Conservation (phyloP, 2,329 filamentous ascomycete genomes). For the Cordyceps cicadae region DNA sequence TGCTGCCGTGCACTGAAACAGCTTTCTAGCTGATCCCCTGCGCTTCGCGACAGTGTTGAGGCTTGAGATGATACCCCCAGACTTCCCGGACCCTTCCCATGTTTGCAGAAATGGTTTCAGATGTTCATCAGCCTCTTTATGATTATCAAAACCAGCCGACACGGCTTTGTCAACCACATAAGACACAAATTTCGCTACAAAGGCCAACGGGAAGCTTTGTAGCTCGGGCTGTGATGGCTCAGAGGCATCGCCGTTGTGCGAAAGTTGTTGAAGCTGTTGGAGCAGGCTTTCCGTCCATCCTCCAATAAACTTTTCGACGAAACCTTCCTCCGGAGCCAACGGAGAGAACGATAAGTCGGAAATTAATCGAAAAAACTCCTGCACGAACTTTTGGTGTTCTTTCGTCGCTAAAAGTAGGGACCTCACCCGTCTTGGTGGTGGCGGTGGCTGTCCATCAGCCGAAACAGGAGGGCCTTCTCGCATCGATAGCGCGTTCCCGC, state of each 20-base stretch:
- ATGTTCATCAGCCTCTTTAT: not conserved
- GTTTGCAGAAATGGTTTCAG: not conserved
- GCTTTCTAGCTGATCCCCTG: not conserved
- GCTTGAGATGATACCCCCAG: not conserved
- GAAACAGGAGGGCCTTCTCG: not conserved
- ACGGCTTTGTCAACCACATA: not conserved
- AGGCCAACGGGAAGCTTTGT: not conserved
- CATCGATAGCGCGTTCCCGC: not conserved
- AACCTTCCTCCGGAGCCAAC: not conserved
- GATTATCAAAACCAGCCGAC: not conserved
- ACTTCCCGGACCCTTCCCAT: not conserved
- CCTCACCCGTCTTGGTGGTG: not conserved
- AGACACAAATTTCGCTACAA: not conserved
- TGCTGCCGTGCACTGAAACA: not conserved
- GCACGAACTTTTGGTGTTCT: not conserved
- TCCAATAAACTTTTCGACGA: not conserved
- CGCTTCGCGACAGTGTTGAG: not conserved
- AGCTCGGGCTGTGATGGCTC: not conserved
- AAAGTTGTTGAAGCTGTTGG: not conserved
- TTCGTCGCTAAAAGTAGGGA: not conserved
- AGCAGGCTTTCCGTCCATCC: not conserved
- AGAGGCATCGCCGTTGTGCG: not conserved
- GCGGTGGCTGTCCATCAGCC: not conserved
- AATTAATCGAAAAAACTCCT: not conserved
- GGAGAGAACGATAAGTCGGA: not conserved